Conservation (phyloP, 2,329 filamentous ascomycete species). For the Orbilia blumenaviensis region DNA sequence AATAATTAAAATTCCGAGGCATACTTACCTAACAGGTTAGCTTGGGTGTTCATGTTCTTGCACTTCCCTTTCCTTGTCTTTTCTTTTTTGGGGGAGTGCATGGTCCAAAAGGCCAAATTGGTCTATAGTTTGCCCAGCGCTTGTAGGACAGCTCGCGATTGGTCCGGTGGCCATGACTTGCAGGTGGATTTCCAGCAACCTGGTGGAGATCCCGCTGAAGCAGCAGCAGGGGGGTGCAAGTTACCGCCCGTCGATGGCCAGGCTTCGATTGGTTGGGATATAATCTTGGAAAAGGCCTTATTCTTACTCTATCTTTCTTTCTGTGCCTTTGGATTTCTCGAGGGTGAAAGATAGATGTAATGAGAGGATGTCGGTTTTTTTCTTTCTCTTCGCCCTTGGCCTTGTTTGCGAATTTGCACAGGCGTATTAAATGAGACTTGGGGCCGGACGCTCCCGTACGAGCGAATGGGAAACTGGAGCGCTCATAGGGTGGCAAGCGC, state of each 20-base stretch:
- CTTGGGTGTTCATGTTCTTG: too few species aligned
- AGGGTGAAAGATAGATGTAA: too few species aligned
- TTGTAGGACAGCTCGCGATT: constrained; percentile 28
- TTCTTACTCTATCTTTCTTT: background rate
- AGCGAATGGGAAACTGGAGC: constrained; percentile 26
- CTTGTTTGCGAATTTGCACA: background rate
- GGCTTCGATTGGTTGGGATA: constrained; percentile 32
- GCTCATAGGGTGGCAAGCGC: constrained; percentile 12
- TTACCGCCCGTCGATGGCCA: constrained; percentile 37
- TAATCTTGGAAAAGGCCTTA: background rate
- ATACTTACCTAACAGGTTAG: too few species aligned
- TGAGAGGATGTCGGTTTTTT: too few species aligned
- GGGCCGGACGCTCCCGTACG: constrained; percentile 2
- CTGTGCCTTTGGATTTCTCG: background rate
- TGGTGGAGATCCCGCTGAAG: constrained; percentile 42
- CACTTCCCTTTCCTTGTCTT: background rate
- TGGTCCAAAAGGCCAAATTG: constrained; percentile 14
- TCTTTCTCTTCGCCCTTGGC: too few species aligned
- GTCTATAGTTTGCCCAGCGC: constrained; percentile 36
- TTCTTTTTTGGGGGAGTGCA: too few species aligned
- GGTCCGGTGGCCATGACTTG: constrained; percentile 29
- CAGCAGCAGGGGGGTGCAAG: background rate
- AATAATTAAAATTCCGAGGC: constrained; percentile 3
- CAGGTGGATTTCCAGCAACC: constrained; percentile 39
- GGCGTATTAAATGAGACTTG: constrained; percentile 11